Evolutionary conservation across 2,329 filamentous ascomycete species (phyloP).

Genomic region (Didymella segeticola): DNA sequence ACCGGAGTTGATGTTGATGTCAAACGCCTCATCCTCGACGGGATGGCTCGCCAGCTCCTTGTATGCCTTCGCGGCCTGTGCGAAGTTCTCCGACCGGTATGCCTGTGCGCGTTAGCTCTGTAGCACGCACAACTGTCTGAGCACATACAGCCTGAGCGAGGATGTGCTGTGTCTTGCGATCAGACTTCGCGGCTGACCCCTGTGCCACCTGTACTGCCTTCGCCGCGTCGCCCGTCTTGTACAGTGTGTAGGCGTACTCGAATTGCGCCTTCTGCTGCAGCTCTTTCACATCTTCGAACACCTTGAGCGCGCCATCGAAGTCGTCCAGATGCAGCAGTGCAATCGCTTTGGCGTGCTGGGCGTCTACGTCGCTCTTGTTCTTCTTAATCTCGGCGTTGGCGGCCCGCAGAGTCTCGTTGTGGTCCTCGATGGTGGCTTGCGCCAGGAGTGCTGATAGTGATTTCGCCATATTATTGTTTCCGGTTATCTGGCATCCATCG

Average conservation of each 20-base stretch:
- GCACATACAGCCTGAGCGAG: slow-evolving; percentile 66
- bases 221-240: slow-evolving; percentile 74
- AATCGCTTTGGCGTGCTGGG: slow-evolving; percentile 73
- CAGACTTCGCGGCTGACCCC: slow-evolving; percentile 33
- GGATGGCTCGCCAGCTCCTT: slow-evolving; percentile 59
- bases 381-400: slow-evolving; percentile 64
- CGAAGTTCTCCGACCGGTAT: slow-evolving; percentile 78
- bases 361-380: slow-evolving; percentile 64
- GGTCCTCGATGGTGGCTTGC: slow-evolving; percentile 68
- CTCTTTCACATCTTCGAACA: slow-evolving; percentile 67
- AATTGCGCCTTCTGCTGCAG: slow-evolving; percentile 68
- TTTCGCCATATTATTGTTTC: slow-evolving; percentile 48
- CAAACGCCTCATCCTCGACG: slow-evolving; percentile 70
- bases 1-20: slow-evolving; percentile 77
- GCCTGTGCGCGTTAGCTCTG: slow-evolving; percentile 51
- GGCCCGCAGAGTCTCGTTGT: slow-evolving; percentile 74
- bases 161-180: slow-evolving; percentile 64
- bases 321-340: slow-evolving; percentile 83
- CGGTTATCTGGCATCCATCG: slow-evolving; percentile 34
- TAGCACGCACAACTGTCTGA: not conserved
- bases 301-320: slow-evolving; percentile 76
- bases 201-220: slow-evolving; percentile 66
- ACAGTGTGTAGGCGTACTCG: slow-evolving; percentile 82
- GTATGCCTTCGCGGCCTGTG: slow-evolving; percentile 70
- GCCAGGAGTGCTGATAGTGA: slow-evolving; percentile 63